phyloP scores from a whole-genome alignment of 1,284 basidiomycete genomes.

The Hymenochaete sp. region DNA sequence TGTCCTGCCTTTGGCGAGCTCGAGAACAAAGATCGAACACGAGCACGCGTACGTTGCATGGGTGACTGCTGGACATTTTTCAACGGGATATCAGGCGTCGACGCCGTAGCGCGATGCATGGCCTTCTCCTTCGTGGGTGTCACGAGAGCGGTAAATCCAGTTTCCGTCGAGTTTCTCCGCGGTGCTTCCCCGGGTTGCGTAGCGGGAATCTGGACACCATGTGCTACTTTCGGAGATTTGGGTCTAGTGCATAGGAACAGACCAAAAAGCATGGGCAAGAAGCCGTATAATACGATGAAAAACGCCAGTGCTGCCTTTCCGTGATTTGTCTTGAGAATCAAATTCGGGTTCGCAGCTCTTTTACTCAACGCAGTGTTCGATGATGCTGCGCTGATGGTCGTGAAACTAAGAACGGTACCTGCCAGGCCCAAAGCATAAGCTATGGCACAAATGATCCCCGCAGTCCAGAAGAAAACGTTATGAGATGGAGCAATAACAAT shows the following conservation, averaged over 20 bases:
- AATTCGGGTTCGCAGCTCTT: slow-evolving; percentile 26
- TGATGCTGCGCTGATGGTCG: slow-evolving; percentile 33
- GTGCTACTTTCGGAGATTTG: not conserved
- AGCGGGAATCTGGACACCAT: not conserved
- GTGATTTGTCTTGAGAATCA: slow-evolving; percentile 49
- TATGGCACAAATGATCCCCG: slow-evolving; percentile 33
- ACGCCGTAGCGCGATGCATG: slow-evolving; percentile 2
- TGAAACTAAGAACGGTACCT: slow-evolving; percentile 55
- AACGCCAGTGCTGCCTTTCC: slow-evolving; percentile 54
- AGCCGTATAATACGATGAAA: slow-evolving; percentile 48
- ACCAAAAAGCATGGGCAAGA: slow-evolving; percentile 37
- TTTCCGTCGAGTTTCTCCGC: slow-evolving; percentile 14
- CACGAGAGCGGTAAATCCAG: slow-evolving; percentile 14
- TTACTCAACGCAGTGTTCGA: slow-evolving; percentile 25
- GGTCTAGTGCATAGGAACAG: not conserved
- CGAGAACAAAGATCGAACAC: slow-evolving; percentile 10
- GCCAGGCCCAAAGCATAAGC: slow-evolving; percentile 56
- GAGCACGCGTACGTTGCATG: not conserved
- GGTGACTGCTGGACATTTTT: slow-evolving; percentile 8
- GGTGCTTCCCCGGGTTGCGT: not conserved
- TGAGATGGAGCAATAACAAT: slow-evolving; percentile 15
- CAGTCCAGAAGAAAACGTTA: slow-evolving; percentile 29
- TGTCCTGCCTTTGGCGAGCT: slow-evolving; percentile 8
- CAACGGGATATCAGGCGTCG: slow-evolving; percentile 7
- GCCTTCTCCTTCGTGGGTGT: slow-evolving; percentile 11